phyloP scores from a whole-genome alignment of 148 eudicot genomes.

The Simmondsia chinensis region DNA sequence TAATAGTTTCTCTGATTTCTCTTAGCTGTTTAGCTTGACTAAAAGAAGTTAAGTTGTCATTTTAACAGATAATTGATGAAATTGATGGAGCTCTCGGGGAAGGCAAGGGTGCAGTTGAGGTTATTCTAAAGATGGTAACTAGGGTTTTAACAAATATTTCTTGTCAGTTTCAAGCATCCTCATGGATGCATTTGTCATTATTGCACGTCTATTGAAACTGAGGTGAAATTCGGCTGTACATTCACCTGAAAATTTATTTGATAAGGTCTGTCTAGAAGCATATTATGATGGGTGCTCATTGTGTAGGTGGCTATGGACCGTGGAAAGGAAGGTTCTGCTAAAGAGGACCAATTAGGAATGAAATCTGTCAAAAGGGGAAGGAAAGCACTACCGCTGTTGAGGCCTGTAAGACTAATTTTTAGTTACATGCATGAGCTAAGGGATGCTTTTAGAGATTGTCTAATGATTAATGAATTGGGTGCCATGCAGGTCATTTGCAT shows the following conservation, averaged over 20 bases:
- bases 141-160: too few relatives aligned
- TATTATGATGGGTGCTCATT: slow-evolving; percentile 2
- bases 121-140: slow-evolving; percentile 85
- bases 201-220: too few relatives aligned
- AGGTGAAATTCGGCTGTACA: too few relatives aligned
- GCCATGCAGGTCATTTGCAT: slow-evolving; percentile 83
- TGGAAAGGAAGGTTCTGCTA: slow-evolving; percentile 44
- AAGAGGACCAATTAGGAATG: slow-evolving; percentile 37
- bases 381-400: slow-evolving; percentile 47
- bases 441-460: neutral
- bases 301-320: slow-evolving; percentile 74
- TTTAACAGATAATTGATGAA: slow-evolving; percentile 83
- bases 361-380: slow-evolving; percentile 49
- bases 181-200: too few relatives aligned
- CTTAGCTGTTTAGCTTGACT: too few relatives aligned
- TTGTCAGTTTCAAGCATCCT: too few relatives aligned
- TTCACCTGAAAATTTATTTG: too few relatives aligned
- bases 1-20: too few relatives aligned
- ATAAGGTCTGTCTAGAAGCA: too few relatives aligned
- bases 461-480: slow-evolving; percentile 2
- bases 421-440: neutral
- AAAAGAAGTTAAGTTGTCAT: neutral
- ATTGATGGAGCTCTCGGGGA: slow-evolving; percentile 99
- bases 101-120: slow-evolving; percentile 95
- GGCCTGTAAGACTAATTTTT: slow-evolving; percentile 64